Evolutionary conservation across 2,329 filamentous ascomycete species (phyloP), one percentile per base, ranked within the genome.

Genomic region (Diplodia mutila): DNA sequence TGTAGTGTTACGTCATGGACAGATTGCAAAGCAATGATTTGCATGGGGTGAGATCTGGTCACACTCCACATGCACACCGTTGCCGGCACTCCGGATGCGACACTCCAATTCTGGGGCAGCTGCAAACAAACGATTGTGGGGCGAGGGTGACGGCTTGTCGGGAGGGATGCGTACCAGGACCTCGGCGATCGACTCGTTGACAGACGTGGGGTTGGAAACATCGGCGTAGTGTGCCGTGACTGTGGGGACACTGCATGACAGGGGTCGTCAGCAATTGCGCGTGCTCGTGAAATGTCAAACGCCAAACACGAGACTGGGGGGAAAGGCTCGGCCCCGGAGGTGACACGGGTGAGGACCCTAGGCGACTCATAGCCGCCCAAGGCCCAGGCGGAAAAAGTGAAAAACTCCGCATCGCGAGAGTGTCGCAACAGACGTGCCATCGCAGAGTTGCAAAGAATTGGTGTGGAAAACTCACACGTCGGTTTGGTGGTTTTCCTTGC

Each of bases 141-240:
- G 46, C 59, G 32, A 18, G 46, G 59, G 59, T 63, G 42, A 63
- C 59, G 46, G 59, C 27, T 9, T 37, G 46, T 63, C 59, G 59
- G 59, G 59, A 63, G 29, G 39, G 39, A 57, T 49, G 53, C 66
- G 57, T 67, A 67, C 78, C 61, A 94, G 77, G 71, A 94, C 86
- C 69, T 93, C 90, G 46, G 84, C 82, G 72, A 97, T 85, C 73
- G 91, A 91, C 37, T 83, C 80, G 68, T 91, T 89, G 70, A 97
- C 94, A 7, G 92, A 94, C 59, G 89, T 87, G 25, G 90, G 90
- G 73, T 91, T 88, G 29, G 92, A 89, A 63, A 97, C 94, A 77
- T 97, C 93, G 75, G 91, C 90, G 77, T 91, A 94, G 81, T 98
- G 94, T 1, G 93, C 92, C 1, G 94, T 97, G 67, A 97, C 91